Base-by-base conservation (phyloP, 192 early-diverging fungal species). In the Radiomyces spectabilis region DNA sequence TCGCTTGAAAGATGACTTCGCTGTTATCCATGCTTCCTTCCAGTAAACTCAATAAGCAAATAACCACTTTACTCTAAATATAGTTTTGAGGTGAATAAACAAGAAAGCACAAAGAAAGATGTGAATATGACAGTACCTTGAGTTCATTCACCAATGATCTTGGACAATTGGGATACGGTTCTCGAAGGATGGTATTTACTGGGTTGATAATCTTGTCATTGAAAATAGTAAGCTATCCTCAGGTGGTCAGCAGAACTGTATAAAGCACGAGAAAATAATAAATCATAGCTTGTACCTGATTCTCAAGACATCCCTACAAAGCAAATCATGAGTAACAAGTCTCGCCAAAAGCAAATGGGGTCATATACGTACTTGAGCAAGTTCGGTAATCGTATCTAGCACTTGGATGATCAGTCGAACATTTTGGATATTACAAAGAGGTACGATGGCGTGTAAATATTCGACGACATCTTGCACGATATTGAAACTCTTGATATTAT, bases 401-500 rank as follows among this genome's bases (percentile, higher is more conserved):
- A 59, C 57, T 41, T 59, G 57, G 25, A 51, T 59, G 26, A 59
- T 59, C 45, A 59, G 27, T 19, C 57, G 22, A 7, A 59, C 32
- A 42, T 50, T 59, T 19, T 59, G 57, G 2, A 40, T 41, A 51
- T 48, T 51, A 39, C 57, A 59, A 2, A 59, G n/a, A 19, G 57
- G 57, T 0, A 50, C 57, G 15, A 51, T 50, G 9, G 57, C 47
- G 35, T 59, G 57, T 9, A 59, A 39, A 22, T 59, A 59, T 21
- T 59, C 57, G 24, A 59, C 48, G 1, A 59, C 45, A 41, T 59
- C 57, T 37, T 51, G 48, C 18, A 59, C 57, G 35, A 59, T 59
- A 34, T 59, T 59, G 29, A 59, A 59, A 22, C 57, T 59, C 6
- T 59, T 59, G 8, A 59, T 59, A 51, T 59, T 59, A 33, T 59